A percentile compares a stretch with the other conserved stretches of the same genome.
phyloP scores from a whole-genome alignment of 768 basidiomycete genomes.

The Phaffia tasmanica region DNA sequence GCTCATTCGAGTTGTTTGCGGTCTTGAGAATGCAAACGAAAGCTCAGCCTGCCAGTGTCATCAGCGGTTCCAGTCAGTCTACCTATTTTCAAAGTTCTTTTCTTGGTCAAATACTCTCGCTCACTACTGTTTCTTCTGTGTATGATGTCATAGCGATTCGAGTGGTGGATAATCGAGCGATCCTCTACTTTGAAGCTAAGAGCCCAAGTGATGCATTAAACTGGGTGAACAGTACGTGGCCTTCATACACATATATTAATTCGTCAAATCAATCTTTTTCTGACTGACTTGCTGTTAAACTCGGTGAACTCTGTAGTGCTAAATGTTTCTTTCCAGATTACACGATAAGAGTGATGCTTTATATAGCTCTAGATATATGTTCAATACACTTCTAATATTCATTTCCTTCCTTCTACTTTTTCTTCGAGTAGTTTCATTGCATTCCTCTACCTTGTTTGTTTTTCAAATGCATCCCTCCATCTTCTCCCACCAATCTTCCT shows the following conservation, averaged over 20 bases:
- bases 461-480: neutral
- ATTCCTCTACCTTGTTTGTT: neutral
- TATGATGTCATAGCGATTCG: constrained; percentile 5
- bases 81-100: neutral
- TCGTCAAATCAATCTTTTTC: neutral
- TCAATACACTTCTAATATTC: no score
- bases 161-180: constrained; percentile 22
- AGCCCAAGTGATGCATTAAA: constrained; percentile 8
- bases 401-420: neutral
- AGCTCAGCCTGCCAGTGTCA: constrained; percentile 78
- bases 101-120: neutral
- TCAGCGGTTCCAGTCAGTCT: constrained; percentile 65
- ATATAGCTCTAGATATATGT: neutral
- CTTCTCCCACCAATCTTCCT: neutral
- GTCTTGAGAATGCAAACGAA: constrained; percentile 91
- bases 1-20: constrained; percentile 83
- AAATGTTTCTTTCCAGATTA: neutral
- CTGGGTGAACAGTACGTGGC: constrained; percentile 17
- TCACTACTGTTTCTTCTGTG: neutral
- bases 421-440: neutral
- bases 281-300: neutral
- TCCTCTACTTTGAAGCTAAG: constrained; percentile 23
- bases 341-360: neutral
- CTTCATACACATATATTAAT: no score
- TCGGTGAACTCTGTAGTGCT: neutral